A percentile compares a stretch with the other conserved stretches of the same genome.
These are phyloP conservation scores for Phialocephala sp. DNA, from an alignment of 2,329 filamentous ascomycete genomes.

Conservation along the genomic window DNA sequence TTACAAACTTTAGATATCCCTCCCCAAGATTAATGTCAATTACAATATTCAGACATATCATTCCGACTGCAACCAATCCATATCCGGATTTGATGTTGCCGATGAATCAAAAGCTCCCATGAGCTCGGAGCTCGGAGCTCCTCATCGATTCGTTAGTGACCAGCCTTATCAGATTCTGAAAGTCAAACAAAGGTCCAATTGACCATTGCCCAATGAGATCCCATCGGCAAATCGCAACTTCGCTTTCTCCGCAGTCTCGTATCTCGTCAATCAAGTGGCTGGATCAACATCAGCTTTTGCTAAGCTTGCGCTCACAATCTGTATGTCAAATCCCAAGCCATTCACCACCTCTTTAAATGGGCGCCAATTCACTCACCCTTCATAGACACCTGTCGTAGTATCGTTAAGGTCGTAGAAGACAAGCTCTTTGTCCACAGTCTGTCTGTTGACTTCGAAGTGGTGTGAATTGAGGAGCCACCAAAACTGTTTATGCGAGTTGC, in stretches of 20 bases:
- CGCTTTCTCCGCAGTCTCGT: not conserved
- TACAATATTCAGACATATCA: not conserved
- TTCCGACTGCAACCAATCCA: not conserved
- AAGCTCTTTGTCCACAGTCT: too few relatives aligned
- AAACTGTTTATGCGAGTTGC: too few relatives aligned
- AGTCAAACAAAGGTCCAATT: not conserved
- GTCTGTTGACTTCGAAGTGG: too few relatives aligned
- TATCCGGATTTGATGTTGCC: not conserved
- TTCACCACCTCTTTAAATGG: not conserved
- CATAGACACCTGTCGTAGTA: too few relatives aligned
- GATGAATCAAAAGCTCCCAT: not conserved
- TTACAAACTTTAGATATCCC: not conserved
- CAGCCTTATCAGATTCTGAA: not conserved
- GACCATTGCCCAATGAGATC: not conserved
- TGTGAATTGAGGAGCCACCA: too few relatives aligned
- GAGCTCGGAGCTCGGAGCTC: not conserved
- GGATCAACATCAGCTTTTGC: not conserved
- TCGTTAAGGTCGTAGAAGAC: too few relatives aligned
- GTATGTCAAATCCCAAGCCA: not conserved
- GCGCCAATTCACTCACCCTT: not conserved
- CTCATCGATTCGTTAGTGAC: not conserved
- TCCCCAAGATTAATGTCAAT: not conserved
- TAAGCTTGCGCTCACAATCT: not conserved
- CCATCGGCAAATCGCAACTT: not conserved
- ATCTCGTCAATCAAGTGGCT: not conserved